These are phyloP conservation scores for Kwoniella sp. DNA, from an alignment of 768 basidiomycete genomes.

Conservation along the genomic window DNA sequence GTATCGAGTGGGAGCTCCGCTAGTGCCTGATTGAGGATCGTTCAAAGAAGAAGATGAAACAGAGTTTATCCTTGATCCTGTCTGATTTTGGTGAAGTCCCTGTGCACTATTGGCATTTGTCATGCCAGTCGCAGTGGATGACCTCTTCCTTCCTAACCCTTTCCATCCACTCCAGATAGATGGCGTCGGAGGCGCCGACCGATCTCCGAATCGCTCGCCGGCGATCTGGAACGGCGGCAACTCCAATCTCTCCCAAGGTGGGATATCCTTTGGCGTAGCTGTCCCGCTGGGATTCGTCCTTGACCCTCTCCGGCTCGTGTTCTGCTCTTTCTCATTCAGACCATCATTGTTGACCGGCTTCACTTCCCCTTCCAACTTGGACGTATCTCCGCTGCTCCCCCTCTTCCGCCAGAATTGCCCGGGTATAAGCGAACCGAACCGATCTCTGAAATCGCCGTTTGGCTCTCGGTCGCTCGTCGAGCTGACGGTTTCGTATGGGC, in stretches of 20 bases:
- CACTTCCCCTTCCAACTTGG: neutral
- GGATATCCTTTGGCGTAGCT: slow-evolving; percentile 32
- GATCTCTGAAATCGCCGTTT: neutral
- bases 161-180: slow-evolving; percentile 40
- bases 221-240: slow-evolving; percentile 54
- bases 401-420: slow-evolving; percentile 8
- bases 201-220: slow-evolving; percentile 44
- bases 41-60: neutral
- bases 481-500: slow-evolving; percentile 18
- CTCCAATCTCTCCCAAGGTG: slow-evolving; percentile 56
- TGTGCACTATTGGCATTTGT: neutral
- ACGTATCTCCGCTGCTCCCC: slow-evolving; percentile 6
- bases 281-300: neutral
- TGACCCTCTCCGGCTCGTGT: neutral
- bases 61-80: neutral
- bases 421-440: slow-evolving; percentile 9
- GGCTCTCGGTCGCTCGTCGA: slow-evolving; percentile 1
- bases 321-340: neutral
- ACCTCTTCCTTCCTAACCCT: slow-evolving; percentile 33
- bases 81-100: neutral
- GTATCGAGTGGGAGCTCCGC: neutral
- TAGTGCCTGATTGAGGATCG: neutral
- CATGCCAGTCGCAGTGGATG: slow-evolving; percentile 14
- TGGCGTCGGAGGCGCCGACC: slow-evolving; percentile 8
- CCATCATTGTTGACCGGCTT: neutral